These are phyloP conservation scores for Angophora floribunda DNA, from an alignment of 345 rosid genomes.

Conservation along the genomic window DNA sequence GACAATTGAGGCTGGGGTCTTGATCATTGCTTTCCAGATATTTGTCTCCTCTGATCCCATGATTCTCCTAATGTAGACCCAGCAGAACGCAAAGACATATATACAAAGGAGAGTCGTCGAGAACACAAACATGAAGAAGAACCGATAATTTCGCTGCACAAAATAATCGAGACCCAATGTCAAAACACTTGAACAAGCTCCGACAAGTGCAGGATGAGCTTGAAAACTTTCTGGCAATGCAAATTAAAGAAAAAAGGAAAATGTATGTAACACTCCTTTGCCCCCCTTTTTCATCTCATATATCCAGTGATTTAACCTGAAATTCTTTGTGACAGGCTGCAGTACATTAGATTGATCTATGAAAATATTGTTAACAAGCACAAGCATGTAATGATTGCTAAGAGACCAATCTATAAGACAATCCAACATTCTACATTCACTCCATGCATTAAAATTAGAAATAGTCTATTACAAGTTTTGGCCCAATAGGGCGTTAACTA, in stretches of 20 bases:
- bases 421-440: not conserved
- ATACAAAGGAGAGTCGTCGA: conserved; percentile 79
- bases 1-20: conserved; percentile 78
- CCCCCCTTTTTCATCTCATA: not conserved
- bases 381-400: not conserved
- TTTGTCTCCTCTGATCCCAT: conserved; percentile 47
- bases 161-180: not conserved
- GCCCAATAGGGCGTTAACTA: not conserved
- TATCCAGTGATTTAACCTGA: not conserved
- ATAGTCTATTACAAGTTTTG: not conserved
- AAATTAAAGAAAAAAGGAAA: not conserved
- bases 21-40: conserved; percentile 62
- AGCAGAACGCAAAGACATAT: conserved; percentile 87
- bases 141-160: conserved; percentile 93
- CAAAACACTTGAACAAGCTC: not conserved
- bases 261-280: too few species aligned
- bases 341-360: not conserved
- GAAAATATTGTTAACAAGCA: not conserved
- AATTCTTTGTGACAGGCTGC: not conserved
- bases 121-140: conserved; percentile 96
- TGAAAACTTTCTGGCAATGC: not conserved
- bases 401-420: not conserved
- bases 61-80: conserved; percentile 87
- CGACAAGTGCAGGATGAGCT: not conserved
- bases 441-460: not conserved